These are phyloP conservation scores for Phalaenopsis hybrid DNA, from an alignment of 116 monocot genomes.

Conservation along the genomic window DNA sequence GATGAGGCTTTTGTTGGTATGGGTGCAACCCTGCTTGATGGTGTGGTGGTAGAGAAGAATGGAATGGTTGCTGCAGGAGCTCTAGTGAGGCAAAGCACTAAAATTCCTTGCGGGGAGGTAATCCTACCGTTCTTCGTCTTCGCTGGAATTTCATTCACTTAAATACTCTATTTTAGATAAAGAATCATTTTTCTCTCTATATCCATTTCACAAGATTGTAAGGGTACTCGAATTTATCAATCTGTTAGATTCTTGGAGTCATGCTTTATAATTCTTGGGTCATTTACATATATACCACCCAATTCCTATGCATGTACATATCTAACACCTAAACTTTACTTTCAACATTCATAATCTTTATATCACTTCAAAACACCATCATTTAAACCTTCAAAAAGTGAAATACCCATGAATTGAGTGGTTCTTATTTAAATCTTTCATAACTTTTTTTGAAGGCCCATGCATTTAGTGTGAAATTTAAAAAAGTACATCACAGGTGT, in stretches of 20 bases:
- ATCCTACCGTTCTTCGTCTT: not conserved
- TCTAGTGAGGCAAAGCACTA: conserved; percentile 51
- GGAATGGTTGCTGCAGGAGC: conserved; percentile 58
- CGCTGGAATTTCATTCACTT: not conserved
- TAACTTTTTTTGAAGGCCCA: not conserved
- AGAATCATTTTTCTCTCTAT: not conserved
- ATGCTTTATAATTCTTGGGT: not conserved
- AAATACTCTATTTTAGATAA: not conserved
- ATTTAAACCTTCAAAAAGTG: no score
- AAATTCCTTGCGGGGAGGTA: conserved; percentile 52
- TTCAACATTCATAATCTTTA: no score
- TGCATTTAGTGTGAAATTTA: not conserved
- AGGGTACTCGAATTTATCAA: not conserved
- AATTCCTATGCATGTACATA: no score
- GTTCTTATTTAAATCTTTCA: no score
- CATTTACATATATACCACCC: no score
- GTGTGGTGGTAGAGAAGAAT: conserved; percentile 44
- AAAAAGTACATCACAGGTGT: conserved; percentile 33
- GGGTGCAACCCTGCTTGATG: conserved; percentile 52
- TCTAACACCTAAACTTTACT: no score
- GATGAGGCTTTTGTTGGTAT: conserved; percentile 53
- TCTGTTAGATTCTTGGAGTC: not conserved
- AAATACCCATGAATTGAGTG: no score
- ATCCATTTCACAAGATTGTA: not conserved
- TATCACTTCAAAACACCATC: no score